Percentiles rank a stretch among this genome's conserved stretches.
Conservation (phyloP, 371 early-diverging fungal genomes). For the Mortierella sp. region DNA sequence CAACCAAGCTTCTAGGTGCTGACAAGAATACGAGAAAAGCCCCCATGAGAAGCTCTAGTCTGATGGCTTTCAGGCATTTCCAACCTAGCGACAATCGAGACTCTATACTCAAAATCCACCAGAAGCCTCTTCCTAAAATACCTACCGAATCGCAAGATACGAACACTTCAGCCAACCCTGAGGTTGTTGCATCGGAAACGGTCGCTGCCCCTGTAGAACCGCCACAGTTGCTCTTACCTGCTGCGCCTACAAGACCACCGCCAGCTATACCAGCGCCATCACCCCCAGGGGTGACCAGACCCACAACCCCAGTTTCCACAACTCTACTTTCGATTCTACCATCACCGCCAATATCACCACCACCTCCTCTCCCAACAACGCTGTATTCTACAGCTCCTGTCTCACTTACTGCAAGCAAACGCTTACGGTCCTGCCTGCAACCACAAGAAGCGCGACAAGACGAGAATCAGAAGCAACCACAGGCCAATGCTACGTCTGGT, state of each 20-base stretch:
- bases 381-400: neutral
- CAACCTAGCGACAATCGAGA: no score
- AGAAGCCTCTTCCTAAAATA: no score
- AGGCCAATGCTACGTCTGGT: no score
- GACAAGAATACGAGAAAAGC: neutral
- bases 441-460: neutral
- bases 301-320: neutral
- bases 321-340: neutral
- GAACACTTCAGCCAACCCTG: neutral
- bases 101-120: no score
- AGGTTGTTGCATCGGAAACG: neutral
- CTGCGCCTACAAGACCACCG: neutral
- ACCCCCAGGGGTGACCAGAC: neutral
- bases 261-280: slow-evolving; percentile 9
- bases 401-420: neutral
- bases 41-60: no score
- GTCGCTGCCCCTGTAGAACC: neutral
- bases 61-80: no score
- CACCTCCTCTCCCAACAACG: neutral
- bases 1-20: neutral
- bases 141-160: no score
- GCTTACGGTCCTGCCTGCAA: neutral
- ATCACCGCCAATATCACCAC: neutral
- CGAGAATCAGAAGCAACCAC: neutral
- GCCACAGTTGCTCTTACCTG: neutral